phyloP scores from a whole-genome alignment of 2,329 filamentous ascomycete genomes.

The Dactylellina haptotyla region DNA sequence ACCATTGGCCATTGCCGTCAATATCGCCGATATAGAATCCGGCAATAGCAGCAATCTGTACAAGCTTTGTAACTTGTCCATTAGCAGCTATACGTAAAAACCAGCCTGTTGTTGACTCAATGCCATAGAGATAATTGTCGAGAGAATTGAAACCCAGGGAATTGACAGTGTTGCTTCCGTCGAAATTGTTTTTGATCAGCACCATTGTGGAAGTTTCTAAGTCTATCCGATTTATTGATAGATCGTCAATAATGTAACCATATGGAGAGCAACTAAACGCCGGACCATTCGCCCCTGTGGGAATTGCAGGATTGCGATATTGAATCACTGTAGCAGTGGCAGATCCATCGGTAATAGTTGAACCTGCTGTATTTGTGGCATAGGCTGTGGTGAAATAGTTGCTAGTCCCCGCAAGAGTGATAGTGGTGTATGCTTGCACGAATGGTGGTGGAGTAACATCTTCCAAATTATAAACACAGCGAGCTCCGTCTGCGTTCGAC shows the following conservation, averaged over 20 bases:
- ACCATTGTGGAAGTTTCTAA: not conserved
- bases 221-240: not conserved
- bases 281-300: not conserved
- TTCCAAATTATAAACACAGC: not conserved
- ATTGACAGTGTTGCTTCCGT: not conserved
- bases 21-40: not conserved
- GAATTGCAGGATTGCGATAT: not conserved
- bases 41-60: not conserved
- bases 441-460: too few species aligned
- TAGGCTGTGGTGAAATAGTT: too few species aligned
- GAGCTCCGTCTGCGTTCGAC: not conserved
- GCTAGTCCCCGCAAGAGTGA: too few species aligned
- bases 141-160: conserved; percentile 7
- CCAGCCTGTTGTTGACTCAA: not conserved
- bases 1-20: conserved; percentile 10
- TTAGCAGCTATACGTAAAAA: conserved; percentile 5
- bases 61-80: not conserved
- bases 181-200: not conserved
- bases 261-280: not conserved
- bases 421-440: too few species aligned
- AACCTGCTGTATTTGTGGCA: too few species aligned
- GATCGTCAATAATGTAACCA: conserved; percentile 2
- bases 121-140: conserved; percentile 16
- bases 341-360: conserved; percentile 3
- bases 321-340: conserved; percentile 5